Percentiles rank a stretch among this genome's conserved stretches.
These are phyloP conservation scores for Jacaranda copaia DNA, from an alignment of 257 asterid species.

Conservation along the genomic window DNA sequence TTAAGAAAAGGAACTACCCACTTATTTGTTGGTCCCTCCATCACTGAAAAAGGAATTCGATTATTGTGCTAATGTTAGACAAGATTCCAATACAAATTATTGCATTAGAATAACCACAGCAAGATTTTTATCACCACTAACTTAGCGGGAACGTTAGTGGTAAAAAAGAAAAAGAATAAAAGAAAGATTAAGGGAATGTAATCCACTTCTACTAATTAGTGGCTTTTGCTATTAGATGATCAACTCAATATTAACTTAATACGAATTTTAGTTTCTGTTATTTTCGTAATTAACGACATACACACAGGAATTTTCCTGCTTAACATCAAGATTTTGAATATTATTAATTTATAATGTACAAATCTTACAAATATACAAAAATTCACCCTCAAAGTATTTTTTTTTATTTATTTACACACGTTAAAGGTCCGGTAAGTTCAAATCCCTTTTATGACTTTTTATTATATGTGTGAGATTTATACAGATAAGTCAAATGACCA, in stretches of 20 bases:
- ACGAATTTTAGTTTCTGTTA: no score
- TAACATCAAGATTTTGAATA: no score
- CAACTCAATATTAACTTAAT: neutral
- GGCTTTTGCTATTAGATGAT: constrained; percentile 28
- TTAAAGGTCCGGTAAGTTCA: no score
- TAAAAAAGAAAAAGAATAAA: neutral
- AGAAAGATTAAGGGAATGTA: constrained; percentile 36
- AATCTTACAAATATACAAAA: no score
- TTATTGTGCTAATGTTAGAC: constrained; percentile 29
- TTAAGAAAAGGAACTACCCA: constrained; percentile 37
- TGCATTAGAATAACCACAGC: constrained; percentile 30
- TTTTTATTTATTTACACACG: no score
- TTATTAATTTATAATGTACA: no score
- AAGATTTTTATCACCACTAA: constrained; percentile 26
- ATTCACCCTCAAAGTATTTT: no score
- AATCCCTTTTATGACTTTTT: no score
- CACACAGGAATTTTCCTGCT: no score
- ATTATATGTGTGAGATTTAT: no score
- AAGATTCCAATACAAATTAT: constrained; percentile 40
- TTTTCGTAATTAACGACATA: no score
- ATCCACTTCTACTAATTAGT: constrained; percentile 45
- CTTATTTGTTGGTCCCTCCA: constrained; percentile 47
- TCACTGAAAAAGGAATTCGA: constrained; percentile 36
- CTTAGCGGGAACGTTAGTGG: neutral
- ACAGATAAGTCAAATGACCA: no score